Percentiles rank a stretch among this genome's conserved stretches.
phyloP scores from a whole-genome alignment of 2,329 filamentous ascomycete genomes.

The Cladophialophora exuberans region DNA sequence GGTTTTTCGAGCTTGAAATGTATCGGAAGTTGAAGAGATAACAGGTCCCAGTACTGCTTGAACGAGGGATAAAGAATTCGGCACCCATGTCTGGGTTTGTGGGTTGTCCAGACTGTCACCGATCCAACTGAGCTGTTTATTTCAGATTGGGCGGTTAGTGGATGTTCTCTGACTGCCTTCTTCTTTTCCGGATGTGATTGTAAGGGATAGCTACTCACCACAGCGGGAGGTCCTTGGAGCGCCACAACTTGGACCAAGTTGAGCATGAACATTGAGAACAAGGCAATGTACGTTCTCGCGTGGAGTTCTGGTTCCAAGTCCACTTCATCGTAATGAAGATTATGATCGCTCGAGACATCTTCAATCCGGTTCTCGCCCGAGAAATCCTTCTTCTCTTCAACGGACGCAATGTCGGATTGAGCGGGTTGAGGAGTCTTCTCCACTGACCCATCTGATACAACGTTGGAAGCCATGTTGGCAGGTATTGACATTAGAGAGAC shows the following conservation, averaged over 20 bases:
- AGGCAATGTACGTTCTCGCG: conserved; percentile 26
- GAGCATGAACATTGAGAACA: conserved; percentile 28
- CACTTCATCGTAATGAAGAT: conserved; percentile 24
- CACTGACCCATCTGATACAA: neutral
- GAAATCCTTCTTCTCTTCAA: conserved; percentile 12
- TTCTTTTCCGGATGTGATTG: neutral
- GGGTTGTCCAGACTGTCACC: conserved; percentile 23
- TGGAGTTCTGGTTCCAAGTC: conserved; percentile 31
- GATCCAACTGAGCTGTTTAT: conserved; percentile 25
- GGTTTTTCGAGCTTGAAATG: conserved; percentile 29
- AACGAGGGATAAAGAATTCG: conserved; percentile 29
- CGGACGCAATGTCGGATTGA: conserved; percentile 2
- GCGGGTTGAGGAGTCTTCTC: conserved; percentile 1
- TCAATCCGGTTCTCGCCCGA: conserved; percentile 23
- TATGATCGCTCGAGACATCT: conserved; percentile 10
- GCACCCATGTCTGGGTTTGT: conserved; percentile 26
- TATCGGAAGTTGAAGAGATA: conserved; percentile 28
- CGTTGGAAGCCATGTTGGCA: conserved; percentile 6
- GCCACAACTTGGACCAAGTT: conserved; percentile 28
- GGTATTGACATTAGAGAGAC: neutral
- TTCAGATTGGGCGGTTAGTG: neutral
- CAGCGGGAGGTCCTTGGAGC: conserved; percentile 28
- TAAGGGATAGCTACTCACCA: conserved; percentile 18
- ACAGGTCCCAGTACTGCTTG: conserved; percentile 30
- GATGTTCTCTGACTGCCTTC: neutral